A percentile compares a stretch with the other conserved stretches of the same genome.
Evolutionary conservation across 306 rosid genomes (phyloP).

Genomic region (Trifolium repens): DNA sequence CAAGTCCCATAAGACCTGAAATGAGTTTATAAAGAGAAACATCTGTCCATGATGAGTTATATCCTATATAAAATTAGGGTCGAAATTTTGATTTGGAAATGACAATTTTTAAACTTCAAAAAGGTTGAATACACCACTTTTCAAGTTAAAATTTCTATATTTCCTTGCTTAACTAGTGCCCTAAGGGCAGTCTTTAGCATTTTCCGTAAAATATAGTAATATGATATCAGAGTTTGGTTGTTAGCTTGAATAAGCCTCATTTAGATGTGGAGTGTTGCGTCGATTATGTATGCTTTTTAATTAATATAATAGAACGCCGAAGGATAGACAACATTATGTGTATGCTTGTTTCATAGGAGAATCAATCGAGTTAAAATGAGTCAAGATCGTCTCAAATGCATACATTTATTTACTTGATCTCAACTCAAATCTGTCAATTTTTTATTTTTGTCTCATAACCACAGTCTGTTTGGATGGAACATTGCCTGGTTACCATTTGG

Average conservation of each 20-base stretch:
- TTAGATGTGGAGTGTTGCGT: constrained; percentile 1
- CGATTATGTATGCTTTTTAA: neutral
- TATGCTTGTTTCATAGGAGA: constrained; percentile 15
- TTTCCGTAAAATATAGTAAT: no score
- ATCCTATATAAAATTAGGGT: no score
- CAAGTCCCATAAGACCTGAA: neutral
- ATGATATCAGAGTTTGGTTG: no score
- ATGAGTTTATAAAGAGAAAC: neutral
- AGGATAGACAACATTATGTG: constrained; percentile 4
- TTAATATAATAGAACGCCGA: constrained; percentile 4
- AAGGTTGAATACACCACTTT: no score
- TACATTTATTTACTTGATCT: constrained; percentile 26
- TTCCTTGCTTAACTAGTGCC: no score
- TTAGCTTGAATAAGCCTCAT: neutral
- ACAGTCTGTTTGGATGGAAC: constrained; percentile 93
- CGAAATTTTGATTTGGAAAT: no score
- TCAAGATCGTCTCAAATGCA: constrained; percentile 12
- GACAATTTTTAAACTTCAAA: no score
- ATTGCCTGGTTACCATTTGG: constrained; percentile 83
- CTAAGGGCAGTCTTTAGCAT: no score
- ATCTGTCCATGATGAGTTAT: no score
- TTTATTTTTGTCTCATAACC: constrained; percentile 32
- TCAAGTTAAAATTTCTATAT: no score
- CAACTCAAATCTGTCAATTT: constrained; percentile 26
- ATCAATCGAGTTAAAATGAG: constrained; percentile 12